Conservation (phyloP, 2,329 filamentous ascomycete genomes). For the Penicillium sp. region DNA sequence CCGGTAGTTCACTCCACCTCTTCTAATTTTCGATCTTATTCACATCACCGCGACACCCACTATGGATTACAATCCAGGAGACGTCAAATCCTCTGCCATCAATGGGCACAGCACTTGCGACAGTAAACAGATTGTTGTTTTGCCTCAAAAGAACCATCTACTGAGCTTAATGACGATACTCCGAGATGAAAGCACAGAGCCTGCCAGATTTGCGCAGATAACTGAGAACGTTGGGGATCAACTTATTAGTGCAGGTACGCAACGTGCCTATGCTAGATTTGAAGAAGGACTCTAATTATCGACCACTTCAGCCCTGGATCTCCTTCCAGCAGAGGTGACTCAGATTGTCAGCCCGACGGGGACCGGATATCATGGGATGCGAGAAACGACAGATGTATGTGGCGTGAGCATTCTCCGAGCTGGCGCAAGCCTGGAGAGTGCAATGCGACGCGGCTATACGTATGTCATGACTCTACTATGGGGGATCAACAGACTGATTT, state of each 20-base stretch:
- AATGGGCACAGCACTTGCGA: too few relatives aligned
- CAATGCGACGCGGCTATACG: slow-evolving; percentile 26
- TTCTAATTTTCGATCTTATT: too few relatives aligned
- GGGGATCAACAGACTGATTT: background rate
- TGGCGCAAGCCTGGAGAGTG: slow-evolving; percentile 31
- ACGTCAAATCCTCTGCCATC: too few relatives aligned
- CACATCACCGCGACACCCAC: too few relatives aligned
- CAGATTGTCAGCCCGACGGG: slow-evolving; percentile 5
- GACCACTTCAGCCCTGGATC: slow-evolving; percentile 10
- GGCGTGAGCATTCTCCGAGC: slow-evolving; percentile 32
- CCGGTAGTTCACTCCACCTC: too few relatives aligned
- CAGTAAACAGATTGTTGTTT: too few relatives aligned
- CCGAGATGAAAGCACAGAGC: slow-evolving; percentile 2
- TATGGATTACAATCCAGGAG: too few relatives aligned
- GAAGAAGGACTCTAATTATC: too few relatives aligned
- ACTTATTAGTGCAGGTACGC: slow-evolving; percentile 7
- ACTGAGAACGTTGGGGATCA: slow-evolving; percentile 7
- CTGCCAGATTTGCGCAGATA: slow-evolving; percentile 2
- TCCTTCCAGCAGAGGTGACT: background rate
- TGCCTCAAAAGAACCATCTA: slow-evolving; percentile 6
- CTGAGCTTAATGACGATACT: slow-evolving; percentile 7
- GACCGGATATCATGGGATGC: slow-evolving; percentile 1
- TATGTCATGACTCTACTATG: slow-evolving; percentile 5
- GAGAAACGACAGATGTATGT: slow-evolving; percentile 1
- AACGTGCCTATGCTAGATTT: background rate